Conservation (phyloP, 106 monocot genomes). For the Phalaenopsis aphrodite region DNA sequence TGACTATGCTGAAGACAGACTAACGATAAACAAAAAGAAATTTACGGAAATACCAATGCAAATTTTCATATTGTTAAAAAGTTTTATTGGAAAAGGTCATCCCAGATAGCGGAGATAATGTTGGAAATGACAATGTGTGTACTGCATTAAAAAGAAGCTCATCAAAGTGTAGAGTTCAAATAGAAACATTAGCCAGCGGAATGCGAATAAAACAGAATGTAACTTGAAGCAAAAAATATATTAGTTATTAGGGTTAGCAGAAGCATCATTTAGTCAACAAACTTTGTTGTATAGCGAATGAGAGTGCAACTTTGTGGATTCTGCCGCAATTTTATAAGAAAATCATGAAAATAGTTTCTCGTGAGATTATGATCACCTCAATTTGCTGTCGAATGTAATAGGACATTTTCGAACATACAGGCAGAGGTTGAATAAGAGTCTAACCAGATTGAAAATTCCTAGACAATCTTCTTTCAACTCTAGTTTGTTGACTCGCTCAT, state of each 20-base stretch:
- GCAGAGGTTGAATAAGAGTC: no score
- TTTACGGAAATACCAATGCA: not conserved
- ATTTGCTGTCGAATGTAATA: not conserved
- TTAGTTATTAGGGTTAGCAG: no score
- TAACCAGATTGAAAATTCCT: no score
- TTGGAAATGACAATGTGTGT: not conserved
- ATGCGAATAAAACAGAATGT: not conserved
- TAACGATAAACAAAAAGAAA: not conserved
- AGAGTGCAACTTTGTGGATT: not conserved
- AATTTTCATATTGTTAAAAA: not conserved
- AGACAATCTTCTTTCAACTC: no score
- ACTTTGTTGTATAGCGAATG: not conserved
- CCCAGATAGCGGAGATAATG: not conserved
- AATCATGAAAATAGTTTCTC: not conserved
- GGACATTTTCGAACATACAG: no score
- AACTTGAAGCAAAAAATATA: not conserved
- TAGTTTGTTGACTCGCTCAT: no score
- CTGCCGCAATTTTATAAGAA: not conserved
- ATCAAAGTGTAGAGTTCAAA: not conserved
- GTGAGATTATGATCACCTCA: not conserved
- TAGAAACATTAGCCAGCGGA: not conserved
- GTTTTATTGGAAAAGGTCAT: not conserved
- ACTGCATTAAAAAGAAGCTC: not conserved
- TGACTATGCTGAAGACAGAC: not conserved
- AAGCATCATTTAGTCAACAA: no score